phyloP scores from a whole-genome alignment of 768 basidiomycete genomes.

The Coprinopsis sp. region DNA sequence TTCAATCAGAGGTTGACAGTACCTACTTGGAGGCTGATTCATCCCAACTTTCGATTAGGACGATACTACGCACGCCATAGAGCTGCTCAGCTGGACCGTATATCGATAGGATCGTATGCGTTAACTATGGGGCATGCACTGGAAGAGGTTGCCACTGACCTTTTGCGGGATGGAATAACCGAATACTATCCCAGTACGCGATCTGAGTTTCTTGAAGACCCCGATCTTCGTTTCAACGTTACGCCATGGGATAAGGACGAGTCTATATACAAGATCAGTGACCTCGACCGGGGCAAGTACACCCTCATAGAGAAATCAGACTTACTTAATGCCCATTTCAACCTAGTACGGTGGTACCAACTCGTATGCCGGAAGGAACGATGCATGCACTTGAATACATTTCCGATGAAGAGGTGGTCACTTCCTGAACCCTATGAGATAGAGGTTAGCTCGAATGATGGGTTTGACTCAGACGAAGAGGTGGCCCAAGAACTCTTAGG shows the following conservation, averaged over 20 bases:
- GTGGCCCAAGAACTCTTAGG: no score
- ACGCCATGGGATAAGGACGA: neutral
- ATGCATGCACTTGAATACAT: neutral
- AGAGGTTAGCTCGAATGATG: neutral
- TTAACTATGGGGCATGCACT: neutral
- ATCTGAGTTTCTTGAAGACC: neutral
- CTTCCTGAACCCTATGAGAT: neutral
- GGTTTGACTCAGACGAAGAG: neutral
- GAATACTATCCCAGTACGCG: neutral
- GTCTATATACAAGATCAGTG: neutral
- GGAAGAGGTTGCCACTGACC: neutral
- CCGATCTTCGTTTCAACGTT: neutral
- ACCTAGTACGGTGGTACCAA: conserved; percentile 2
- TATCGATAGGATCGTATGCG: neutral
- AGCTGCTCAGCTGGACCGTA: neutral
- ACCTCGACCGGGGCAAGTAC: neutral
- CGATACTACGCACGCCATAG: neutral
- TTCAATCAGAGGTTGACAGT: no score
- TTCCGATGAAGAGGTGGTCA: neutral
- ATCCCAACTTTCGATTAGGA: neutral
- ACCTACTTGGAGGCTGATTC: no score
- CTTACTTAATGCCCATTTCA: neutral
- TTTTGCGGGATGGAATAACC: neutral
- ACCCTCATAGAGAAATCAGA: neutral
- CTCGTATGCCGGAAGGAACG: neutral